Percentiles rank a stretch among this genome's conserved stretches.
phyloP scores from a whole-genome alignment of 768 basidiomycete genomes.

The Chalciporus sphaerocephalus region DNA sequence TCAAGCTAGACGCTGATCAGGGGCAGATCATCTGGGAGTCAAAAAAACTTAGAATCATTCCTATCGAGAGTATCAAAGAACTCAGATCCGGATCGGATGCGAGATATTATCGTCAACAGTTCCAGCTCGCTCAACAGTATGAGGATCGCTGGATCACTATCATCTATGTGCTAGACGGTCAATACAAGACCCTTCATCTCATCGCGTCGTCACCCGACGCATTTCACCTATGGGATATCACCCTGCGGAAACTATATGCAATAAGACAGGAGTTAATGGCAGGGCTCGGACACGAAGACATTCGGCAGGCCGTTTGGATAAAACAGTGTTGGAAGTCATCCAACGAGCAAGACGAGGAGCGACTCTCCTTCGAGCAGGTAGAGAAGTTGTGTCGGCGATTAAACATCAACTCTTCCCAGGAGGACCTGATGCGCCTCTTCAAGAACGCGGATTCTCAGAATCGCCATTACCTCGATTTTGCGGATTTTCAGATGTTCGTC shows the following conservation, averaged over 20 bases:
- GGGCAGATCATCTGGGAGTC: slow-evolving; percentile 80
- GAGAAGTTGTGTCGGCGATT: slow-evolving; percentile 66
- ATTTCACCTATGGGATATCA: slow-evolving; percentile 58
- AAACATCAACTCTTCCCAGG: slow-evolving; percentile 55
- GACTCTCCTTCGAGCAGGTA: slow-evolving; percentile 66
- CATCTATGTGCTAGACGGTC: slow-evolving; percentile 72
- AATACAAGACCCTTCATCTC: slow-evolving; percentile 83
- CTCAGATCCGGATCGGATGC: slow-evolving; percentile 72
- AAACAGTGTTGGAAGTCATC: slow-evolving; percentile 78
- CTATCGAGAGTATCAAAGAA: slow-evolving; percentile 84
- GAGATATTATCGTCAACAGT: slow-evolving; percentile 65
- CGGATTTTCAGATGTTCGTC: slow-evolving; percentile 78
- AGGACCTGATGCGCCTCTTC: slow-evolving; percentile 56
- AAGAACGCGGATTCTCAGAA: slow-evolving; percentile 62
- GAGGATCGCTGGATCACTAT: slow-evolving; percentile 81
- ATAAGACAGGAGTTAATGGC: slow-evolving; percentile 68
- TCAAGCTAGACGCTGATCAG: slow-evolving; percentile 73
- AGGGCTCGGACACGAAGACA: slow-evolving; percentile 58
- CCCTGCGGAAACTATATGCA: slow-evolving; percentile 59
- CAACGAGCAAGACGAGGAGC: slow-evolving; percentile 57
- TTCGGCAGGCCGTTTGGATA: slow-evolving; percentile 71
- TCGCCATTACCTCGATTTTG: slow-evolving; percentile 65
- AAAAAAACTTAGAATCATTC: slow-evolving; percentile 64
- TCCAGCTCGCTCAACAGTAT: slow-evolving; percentile 55
- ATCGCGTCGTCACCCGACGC: slow-evolving; percentile 65